Conservation (phyloP, 1,139 yeast species). For the Lodderomyces theae region DNA sequence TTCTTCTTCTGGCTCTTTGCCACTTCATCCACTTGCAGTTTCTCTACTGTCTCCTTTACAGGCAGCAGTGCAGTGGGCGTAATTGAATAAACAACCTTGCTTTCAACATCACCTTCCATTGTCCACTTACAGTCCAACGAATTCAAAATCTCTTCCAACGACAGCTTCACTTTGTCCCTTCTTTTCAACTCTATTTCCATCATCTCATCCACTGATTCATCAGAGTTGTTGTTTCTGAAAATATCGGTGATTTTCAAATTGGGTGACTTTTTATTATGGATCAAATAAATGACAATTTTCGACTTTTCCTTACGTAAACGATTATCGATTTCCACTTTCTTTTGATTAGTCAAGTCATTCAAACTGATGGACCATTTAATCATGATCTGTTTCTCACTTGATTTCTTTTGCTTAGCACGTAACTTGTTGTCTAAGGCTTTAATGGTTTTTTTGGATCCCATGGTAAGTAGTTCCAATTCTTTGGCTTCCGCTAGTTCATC, state of each 20-base stretch:
- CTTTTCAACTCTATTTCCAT: conserved; percentile 30
- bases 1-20: conserved; percentile 8
- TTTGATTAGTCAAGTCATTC: conserved; percentile 41
- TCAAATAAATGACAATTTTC: conserved; percentile 21
- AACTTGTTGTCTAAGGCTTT: conserved; percentile 19
- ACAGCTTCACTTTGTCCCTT: conserved; percentile 25
- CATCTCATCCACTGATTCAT: conserved; percentile 12
- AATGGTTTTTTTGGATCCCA: conserved; percentile 35
- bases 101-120: conserved; percentile 29
- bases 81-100: conserved; percentile 20
- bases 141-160: conserved; percentile 26
- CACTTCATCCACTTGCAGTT: conserved; percentile 7
- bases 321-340: conserved; percentile 32
- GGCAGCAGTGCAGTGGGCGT: background rate
- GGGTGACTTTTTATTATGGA: conserved; percentile 1
- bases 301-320: conserved; percentile 31
- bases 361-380: conserved; percentile 41
- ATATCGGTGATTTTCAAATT: background rate
- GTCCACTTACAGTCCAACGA: conserved; percentile 29
- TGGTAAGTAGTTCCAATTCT: conserved; percentile 31
- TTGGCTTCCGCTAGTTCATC: conserved; percentile 32
- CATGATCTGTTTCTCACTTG: conserved; percentile 31
- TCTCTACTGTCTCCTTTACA: conserved; percentile 5
- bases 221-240: background rate
- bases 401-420: conserved; percentile 10